Percentiles rank a stretch among this genome's conserved stretches.
These are phyloP conservation scores for Aspergillus novofumigatus DNA, from an alignment of 2,329 filamentous ascomycete genomes.

Conservation along the genomic window DNA sequence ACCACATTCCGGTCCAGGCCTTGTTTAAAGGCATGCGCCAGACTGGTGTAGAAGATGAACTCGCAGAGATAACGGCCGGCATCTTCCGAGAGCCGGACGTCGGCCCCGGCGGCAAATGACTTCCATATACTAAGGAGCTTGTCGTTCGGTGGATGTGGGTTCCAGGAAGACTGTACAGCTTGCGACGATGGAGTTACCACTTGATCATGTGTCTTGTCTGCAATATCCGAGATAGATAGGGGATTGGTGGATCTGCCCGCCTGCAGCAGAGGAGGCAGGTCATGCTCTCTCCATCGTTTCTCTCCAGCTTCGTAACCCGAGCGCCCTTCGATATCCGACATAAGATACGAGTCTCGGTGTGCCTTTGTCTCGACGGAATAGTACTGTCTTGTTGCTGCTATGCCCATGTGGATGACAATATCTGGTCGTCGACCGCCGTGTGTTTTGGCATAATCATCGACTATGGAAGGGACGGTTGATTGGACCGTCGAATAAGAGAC, in stretches of 20 bases:
- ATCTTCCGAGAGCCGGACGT: slow-evolving; percentile 60
- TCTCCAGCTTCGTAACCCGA: slow-evolving; percentile 43
- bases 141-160: slow-evolving; percentile 29
- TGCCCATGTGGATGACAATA: slow-evolving; percentile 72
- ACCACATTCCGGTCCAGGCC: slow-evolving; percentile 47
- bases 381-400: slow-evolving; percentile 61
- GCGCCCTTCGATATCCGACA: slow-evolving; percentile 63
- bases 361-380: slow-evolving; percentile 70
- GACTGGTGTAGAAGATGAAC: slow-evolving; percentile 69
- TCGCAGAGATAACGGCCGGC: slow-evolving; percentile 73
- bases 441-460: slow-evolving; percentile 43
- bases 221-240: not conserved
- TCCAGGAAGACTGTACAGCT: slow-evolving; percentile 1
- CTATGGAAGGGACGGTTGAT: slow-evolving; percentile 59
- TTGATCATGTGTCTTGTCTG: not conserved
- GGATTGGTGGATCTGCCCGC: slow-evolving; percentile 37
- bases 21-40: slow-evolving; percentile 44
- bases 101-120: slow-evolving; percentile 24
- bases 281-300: slow-evolving; percentile 51
- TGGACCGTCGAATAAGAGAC: slow-evolving; percentile 68
- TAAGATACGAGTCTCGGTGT: slow-evolving; percentile 67
- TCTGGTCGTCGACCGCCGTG: slow-evolving; percentile 52
- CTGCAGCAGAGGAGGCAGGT: slow-evolving; percentile 49
- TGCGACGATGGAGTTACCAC: not conserved
- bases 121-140: slow-evolving; percentile 35